phyloP scores from a whole-genome alignment of 768 basidiomycete genomes.

The Phlegmacium glaucopus region DNA sequence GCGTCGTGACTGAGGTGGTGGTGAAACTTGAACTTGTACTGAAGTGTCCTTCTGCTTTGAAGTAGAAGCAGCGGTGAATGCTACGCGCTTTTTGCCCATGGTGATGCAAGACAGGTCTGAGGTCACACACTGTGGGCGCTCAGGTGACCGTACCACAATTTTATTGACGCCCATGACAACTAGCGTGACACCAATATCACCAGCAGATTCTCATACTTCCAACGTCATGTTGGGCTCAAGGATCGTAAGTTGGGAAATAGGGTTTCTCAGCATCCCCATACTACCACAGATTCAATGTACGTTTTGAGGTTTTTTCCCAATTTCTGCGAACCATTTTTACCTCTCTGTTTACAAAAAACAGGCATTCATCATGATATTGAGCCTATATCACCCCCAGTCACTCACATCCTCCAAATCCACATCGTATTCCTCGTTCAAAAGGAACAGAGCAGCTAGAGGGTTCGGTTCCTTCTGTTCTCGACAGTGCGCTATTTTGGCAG shows the following conservation, averaged over 20 bases:
- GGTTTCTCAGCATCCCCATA: constrained; percentile 46
- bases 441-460: constrained; percentile 73
- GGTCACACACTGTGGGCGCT: too few species aligned
- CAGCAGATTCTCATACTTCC: too few species aligned
- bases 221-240: constrained; percentile 37
- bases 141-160: too few species aligned
- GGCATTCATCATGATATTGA: constrained; percentile 87
- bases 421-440: constrained; percentile 70
- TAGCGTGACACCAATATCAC: too few species aligned
- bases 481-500: constrained; percentile 73
- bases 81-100: too few species aligned
- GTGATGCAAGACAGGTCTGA: too few species aligned
- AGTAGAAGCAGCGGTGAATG: too few species aligned
- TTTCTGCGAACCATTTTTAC: neutral
- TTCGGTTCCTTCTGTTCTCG: constrained; percentile 81
- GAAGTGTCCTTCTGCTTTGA: too few species aligned
- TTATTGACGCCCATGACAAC: too few species aligned
- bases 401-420: constrained; percentile 51
- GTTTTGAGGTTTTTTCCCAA: constrained; percentile 27
- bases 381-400: constrained; percentile 38
- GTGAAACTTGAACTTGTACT: too few species aligned
- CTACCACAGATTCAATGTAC: constrained; percentile 57
- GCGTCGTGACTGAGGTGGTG: too few species aligned
- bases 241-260: constrained; percentile 27
- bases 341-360: constrained; percentile 10